phyloP scores from a whole-genome alignment of 2,329 filamentous ascomycete species.

The Phialophora verrucosa region DNA sequence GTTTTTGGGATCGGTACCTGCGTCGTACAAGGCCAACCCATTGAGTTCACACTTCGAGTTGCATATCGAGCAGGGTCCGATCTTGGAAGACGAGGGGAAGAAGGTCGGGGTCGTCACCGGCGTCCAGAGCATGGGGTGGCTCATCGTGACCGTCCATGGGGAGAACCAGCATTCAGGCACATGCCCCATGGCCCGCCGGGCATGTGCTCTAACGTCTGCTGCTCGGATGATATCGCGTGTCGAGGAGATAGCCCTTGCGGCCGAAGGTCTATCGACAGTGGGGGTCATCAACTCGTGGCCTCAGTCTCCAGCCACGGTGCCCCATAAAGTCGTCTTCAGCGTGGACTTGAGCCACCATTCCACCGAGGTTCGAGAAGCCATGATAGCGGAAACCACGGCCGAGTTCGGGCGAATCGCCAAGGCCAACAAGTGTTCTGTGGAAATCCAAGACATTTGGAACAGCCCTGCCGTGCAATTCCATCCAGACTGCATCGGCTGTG shows the following conservation, averaged over 20 bases:
- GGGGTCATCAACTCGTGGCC: slow-evolving; percentile 68
- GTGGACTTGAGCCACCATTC: slow-evolving; percentile 36
- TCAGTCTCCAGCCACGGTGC: slow-evolving; percentile 69
- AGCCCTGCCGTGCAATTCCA: slow-evolving; percentile 65
- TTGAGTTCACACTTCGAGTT: slow-evolving; percentile 81
- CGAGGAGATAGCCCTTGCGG: slow-evolving; percentile 18
- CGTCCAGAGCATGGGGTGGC: slow-evolving; percentile 77
- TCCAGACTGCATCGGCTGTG: slow-evolving; percentile 68
- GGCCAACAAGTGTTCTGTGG: slow-evolving; percentile 19
- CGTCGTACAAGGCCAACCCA: slow-evolving; percentile 63
- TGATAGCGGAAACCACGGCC: slow-evolving; percentile 22
- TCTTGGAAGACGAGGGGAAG: slow-evolving; percentile 69
- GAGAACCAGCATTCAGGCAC: slow-evolving; percentile 76
- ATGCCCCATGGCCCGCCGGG: slow-evolving; percentile 68
- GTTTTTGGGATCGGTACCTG: slow-evolving; percentile 66
- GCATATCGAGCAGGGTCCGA: slow-evolving; percentile 82
- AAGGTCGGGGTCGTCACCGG: slow-evolving; percentile 76
- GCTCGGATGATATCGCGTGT: slow-evolving; percentile 50
- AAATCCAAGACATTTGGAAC: slow-evolving; percentile 26
- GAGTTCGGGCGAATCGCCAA: slow-evolving; percentile 21
- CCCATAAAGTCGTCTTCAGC: slow-evolving; percentile 30
- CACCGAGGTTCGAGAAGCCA: slow-evolving; percentile 27
- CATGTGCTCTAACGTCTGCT: slow-evolving; percentile 71
- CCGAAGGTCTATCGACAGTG: slow-evolving; percentile 66
- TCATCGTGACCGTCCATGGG: slow-evolving; percentile 68